Evolutionary conservation across 208 protist species (phyloP).

Genomic region (Zelonia costaricensis): DNA sequence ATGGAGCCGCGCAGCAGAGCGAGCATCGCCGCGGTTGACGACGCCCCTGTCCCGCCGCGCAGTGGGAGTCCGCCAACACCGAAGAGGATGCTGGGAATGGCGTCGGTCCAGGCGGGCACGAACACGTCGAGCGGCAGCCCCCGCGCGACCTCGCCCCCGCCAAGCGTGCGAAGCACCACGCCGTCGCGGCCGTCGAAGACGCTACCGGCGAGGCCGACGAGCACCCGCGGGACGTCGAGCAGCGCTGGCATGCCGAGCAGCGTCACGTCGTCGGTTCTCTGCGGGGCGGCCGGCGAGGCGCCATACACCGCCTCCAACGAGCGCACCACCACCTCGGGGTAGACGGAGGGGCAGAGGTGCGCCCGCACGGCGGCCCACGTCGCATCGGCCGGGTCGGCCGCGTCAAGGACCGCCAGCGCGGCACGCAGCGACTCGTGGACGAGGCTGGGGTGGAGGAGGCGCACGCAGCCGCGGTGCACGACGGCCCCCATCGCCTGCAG

Average conservation of each 20-base stretch:
- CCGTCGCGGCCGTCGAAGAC: slow-evolving; percentile 33
- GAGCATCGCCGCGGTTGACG: slow-evolving; percentile 17
- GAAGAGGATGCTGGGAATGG: slow-evolving; percentile 41
- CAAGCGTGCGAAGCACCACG: slow-evolving; percentile 3
- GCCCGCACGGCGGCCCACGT: slow-evolving; percentile 33
- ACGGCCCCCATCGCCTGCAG: slow-evolving; percentile 48
- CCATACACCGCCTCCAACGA: slow-evolving; percentile 54
- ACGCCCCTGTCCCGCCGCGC: neutral
- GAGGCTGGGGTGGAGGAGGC: slow-evolving; percentile 50
- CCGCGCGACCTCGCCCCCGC: slow-evolving; percentile 5
- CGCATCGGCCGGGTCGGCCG: slow-evolving; percentile 6
- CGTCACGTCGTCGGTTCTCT: slow-evolving; percentile 3
- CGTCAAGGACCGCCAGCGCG: slow-evolving; percentile 42
- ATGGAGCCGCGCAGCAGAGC: slow-evolving; percentile 39
- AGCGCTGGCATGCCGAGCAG: slow-evolving; percentile 5
- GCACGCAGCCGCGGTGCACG: slow-evolving; percentile 47
- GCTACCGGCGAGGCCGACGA: slow-evolving; percentile 46
- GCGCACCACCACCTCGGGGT: slow-evolving; percentile 52
- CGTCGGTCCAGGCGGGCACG: slow-evolving; percentile 30
- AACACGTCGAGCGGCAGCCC: slow-evolving; percentile 45
- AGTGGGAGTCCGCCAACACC: slow-evolving; percentile 12
- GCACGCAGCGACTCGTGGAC: slow-evolving; percentile 40
- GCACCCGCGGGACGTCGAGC: slow-evolving; percentile 30
- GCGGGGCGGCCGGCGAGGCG: neutral
- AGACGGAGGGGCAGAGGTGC: slow-evolving; percentile 56